Base-by-base conservation (phyloP, 768 basidiomycete species). In the Tulasnella sp. region DNA sequence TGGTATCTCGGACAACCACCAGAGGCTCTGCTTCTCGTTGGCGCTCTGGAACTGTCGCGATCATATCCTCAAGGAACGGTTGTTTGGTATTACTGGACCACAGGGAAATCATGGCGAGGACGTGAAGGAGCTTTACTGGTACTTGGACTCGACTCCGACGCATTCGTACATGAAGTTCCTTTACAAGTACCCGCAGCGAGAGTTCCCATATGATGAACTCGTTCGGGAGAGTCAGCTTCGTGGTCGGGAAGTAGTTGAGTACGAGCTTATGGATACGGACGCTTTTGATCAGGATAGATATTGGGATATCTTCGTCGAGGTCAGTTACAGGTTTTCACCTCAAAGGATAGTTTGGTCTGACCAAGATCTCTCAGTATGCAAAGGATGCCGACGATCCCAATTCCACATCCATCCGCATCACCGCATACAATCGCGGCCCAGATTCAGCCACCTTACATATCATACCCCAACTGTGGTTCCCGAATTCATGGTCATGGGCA, bases 101-200 rank as follows among this genome's bases (percentile, higher is more conserved):
- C 86, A 99, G 75, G 95, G 96, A 48, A 99, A 99, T 70, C 96
- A 99, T 71, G 96, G 96, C 64, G 96, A 99, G 73, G 96, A 99
- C 69, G 93, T 95, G 75, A 98, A 98, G 73, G 96, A 99, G 69
- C 75, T 98, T 27, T 99, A 99, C 72, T 99, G 95, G 70, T 99
- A 99, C 72, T 81, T 99, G 62, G 96, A 98, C 71, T 95, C 91
- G 38, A 97, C 96, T 1, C 96, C 96, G 38, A 97, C 96, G 1
- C 96, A 99, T 68, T 96, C 94, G 4, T 99, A 98, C 79, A 98
- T 99, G 96, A 99, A 99, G 72, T 97, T 90, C 73, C 75, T 97
- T 59, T 99, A 99, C 81, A 99, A 99, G 71, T 99, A 99, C 66
- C 94, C 96, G 11, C 96, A 99, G 70, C 77, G 83, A 66, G 76